phyloP scores from a whole-genome alignment of 1,284 basidiomycete species.

The Hemileia vastatrix region DNA sequence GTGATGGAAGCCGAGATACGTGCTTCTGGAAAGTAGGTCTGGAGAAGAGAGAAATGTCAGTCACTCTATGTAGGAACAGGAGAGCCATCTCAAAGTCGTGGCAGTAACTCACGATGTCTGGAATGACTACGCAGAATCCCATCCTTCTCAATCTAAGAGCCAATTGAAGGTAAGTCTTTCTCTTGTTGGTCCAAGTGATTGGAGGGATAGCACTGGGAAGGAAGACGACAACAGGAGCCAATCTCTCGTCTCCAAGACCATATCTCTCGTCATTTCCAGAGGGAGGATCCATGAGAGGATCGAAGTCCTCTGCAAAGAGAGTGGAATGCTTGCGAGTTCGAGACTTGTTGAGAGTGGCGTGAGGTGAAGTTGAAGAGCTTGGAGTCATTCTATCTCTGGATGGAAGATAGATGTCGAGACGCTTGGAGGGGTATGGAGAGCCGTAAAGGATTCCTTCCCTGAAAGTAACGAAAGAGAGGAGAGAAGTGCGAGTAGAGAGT shows the following conservation, averaged over 20 bases:
- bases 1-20: constrained; percentile 37
- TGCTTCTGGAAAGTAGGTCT: constrained; percentile 37
- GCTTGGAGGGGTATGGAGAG: constrained; percentile 28
- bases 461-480: too few relatives aligned
- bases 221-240: constrained; percentile 37
- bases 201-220: constrained; percentile 36
- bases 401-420: constrained; percentile 37
- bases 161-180: constrained; percentile 37
- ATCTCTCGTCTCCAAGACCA: neutral
- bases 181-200: constrained; percentile 25
- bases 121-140: constrained; percentile 41
- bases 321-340: constrained; percentile 26
- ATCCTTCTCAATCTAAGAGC: constrained; percentile 34
- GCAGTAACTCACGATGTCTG: constrained; percentile 31
- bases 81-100: neutral
- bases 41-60: too few relatives aligned
- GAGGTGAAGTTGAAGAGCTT: neutral
- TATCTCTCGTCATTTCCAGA: neutral
- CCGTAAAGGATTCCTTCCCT: constrained; percentile 37
- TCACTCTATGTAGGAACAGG: neutral
- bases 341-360: neutral
- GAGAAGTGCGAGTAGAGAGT: too few relatives aligned
- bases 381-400: constrained; percentile 8
- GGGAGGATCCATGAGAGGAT: neutral
- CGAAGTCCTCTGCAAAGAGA: constrained; percentile 22